Percentiles rank a stretch among this genome's conserved stretches.
These are phyloP conservation scores for Colletotrichum sp. DNA, from an alignment of 2,329 filamentous ascomycete species.

Conservation along the genomic window DNA sequence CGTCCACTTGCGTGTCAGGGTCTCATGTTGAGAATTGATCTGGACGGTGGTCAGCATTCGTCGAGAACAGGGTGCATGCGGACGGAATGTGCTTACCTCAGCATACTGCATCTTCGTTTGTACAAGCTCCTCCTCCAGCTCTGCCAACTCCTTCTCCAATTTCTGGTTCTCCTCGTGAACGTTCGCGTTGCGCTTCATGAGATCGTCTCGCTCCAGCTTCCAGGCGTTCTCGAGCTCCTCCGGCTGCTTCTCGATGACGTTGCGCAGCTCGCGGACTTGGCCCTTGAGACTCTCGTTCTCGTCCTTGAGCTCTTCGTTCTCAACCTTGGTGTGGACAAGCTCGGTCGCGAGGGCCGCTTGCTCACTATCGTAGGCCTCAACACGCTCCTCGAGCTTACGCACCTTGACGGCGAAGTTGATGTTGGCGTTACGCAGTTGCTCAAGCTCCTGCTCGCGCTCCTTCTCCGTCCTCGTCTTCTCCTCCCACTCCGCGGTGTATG, in stretches of 20 bases:
- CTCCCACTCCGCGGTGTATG: conserved; percentile 89
- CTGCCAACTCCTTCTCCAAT: conserved; percentile 86
- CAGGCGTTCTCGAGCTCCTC: conserved; percentile 84
- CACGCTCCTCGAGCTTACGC: conserved; percentile 85
- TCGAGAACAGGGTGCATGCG: neutral
- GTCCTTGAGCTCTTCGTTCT: conserved; percentile 88
- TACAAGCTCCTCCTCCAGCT: conserved; percentile 92
- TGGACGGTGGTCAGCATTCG: conserved; percentile 34
- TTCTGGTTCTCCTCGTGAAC: conserved; percentile 92
- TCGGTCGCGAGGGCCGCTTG: conserved; percentile 92
- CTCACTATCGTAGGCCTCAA: conserved; percentile 87
- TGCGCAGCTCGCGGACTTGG: conserved; percentile 84
- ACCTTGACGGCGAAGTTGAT: conserved; percentile 74
- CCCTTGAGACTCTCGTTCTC: conserved; percentile 87
- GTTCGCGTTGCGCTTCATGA: conserved; percentile 91
- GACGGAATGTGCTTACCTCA: conserved; percentile 70
- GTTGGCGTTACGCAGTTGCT: conserved; percentile 72
- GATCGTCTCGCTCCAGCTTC: conserved; percentile 83
- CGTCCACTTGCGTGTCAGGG: conserved; percentile 77
- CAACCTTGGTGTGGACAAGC: conserved; percentile 88
- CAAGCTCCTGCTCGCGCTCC: conserved; percentile 82
- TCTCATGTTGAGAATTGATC: conserved; percentile 75
- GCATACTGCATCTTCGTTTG: conserved; percentile 94
- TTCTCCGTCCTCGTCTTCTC: conserved; percentile 85
- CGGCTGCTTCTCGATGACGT: conserved; percentile 88